Evolutionary conservation across 257 asterid genomes (phyloP), one percentile per base, ranked within the genome.

Genomic region (Nicotiana tabacum): DNA sequence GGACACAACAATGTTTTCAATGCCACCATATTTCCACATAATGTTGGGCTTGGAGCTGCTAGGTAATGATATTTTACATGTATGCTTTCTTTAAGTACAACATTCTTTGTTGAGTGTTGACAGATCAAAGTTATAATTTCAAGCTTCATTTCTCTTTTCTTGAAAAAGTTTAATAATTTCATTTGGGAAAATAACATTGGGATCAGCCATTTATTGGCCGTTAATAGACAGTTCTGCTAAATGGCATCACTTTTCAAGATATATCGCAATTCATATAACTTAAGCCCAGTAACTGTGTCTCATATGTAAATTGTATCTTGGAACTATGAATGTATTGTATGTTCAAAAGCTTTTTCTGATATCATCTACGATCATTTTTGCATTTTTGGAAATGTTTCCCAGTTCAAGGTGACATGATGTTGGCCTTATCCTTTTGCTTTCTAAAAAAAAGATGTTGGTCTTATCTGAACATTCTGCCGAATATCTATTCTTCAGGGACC

Each of bases 1-100:
- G 98, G 98, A 62, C 90, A 94, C 92, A 94, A 94, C 86, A 94
- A 87, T 69, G 94, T 91, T 82, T 85, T 86, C 60, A 94, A 92
- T 67, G 98, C 98, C 83, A 94, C 98, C 84, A 92, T 94, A 84
- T 94, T 92, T 87, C 98, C 97, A 11, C 98, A 94, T 86, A 93
- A 94, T 72, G 27, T 94, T 82, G 98, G 97, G 70, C 97, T 94
- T 86, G 98, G 98, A 17, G 98, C 97, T 81, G 86, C 98, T 56
- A 90, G 95, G 98, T 87, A 85, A 87, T 87, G 83, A 69, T 82
- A 61, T 48, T 85, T 72, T 46, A 43, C 16, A 35, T n/a, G 66
- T 24, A 77, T 51, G 29, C 12, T 66, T 58, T 15, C 46, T 51
- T 53, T 39, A 51, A 76, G 64, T 51, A 29, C 43, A 76, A 76